Evolutionary conservation across 2,329 filamentous ascomycete species (phyloP).

Genomic region (Fusarium pseudoanthophilum): DNA sequence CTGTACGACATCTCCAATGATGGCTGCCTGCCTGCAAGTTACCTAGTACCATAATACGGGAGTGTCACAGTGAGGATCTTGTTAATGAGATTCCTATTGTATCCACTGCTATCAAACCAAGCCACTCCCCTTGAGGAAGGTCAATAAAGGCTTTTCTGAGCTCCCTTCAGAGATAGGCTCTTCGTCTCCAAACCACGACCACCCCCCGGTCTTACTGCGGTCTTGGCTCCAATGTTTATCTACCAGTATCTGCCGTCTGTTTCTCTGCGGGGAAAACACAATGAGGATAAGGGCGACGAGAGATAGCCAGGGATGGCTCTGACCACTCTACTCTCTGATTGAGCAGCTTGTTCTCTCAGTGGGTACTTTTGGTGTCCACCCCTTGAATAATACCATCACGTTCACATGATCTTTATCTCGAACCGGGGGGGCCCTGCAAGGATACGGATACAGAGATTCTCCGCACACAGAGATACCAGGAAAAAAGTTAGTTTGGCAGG

Average conservation of each 20-base stretch:
- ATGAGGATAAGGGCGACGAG: background rate
- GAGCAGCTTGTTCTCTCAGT: background rate
- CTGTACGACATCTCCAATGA: background rate
- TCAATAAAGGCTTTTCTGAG: background rate
- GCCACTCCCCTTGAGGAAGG: conserved; percentile 35
- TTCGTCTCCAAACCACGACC: background rate
- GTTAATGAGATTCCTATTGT: conserved; percentile 5
- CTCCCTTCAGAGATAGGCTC: conserved; percentile 12
- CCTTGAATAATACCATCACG: conserved; percentile 4
- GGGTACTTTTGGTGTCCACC: conserved; percentile 11
- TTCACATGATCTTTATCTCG: conserved; percentile 36
- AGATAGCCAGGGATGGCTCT: conserved; percentile 6
- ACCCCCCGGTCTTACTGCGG: conserved; percentile 27
- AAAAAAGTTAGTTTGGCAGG: background rate
- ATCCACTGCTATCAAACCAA: conserved; percentile 32
- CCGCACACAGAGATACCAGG: conserved; percentile 9
- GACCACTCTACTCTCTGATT: background rate
- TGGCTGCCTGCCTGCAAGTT: background rate
- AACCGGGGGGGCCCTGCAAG: background rate
- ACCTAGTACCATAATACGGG: background rate
- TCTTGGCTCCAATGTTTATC: conserved; percentile 35
- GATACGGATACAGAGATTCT: conserved; percentile 11
- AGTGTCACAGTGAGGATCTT: background rate
- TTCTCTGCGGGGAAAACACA: conserved; percentile 35
- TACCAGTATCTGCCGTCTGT: conserved; percentile 30